Base-by-base conservation (phyloP, 2,329 filamentous ascomycete genomes). In the Cordyceps fumosorosea region DNA sequence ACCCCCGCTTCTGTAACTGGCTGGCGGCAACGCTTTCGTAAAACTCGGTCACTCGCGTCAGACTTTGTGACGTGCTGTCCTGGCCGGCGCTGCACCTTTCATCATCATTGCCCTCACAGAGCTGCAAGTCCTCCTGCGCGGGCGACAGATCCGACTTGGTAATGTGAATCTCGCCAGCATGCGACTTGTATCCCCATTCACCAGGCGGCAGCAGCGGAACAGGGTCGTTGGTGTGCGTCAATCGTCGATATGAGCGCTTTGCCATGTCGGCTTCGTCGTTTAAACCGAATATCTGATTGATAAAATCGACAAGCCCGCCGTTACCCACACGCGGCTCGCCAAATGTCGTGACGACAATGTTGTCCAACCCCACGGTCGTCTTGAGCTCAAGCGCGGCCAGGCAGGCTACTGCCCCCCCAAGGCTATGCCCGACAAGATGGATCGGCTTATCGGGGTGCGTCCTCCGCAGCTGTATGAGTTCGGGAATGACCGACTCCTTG, bases 321-420 rank as follows among this genome's bases (percentile, higher is more conserved):
- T 89, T 89, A 16, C 86, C 86, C 22, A 87, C 74, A 47, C 84
- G 80, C 22, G 95, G 95, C 75, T 98, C 91, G 11, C 95, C 95
- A 74, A 96, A 99, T 0, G 95, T 98, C 5, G 93, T 98, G 47
- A 96, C 85, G 16, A 81, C 75, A n/a, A 84, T 66, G 3, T 93
- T 86, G 10, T 88, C 75, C 86, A 88, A 95, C 20, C 89, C 91
- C n/a, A 88, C 79, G 0, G 87, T 83, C 26, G 80, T 74, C 63
- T 86, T 83, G 70, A 96, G 83, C 70, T 99, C 95, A 34, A 97
- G 80, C 1, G 84, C 90, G 0, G 93, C 95, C 3, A 99, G 83
- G 1, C 90, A 89, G 3, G 95, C 93, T 2, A 99, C 90, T 0
- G 95, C 93, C 18, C 95, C 95, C 22, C 95, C 95, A 0, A 99